Evolutionary conservation across 2,329 filamentous ascomycete genomes (phyloP).

Genomic region (Hypoxylon sp.): DNA sequence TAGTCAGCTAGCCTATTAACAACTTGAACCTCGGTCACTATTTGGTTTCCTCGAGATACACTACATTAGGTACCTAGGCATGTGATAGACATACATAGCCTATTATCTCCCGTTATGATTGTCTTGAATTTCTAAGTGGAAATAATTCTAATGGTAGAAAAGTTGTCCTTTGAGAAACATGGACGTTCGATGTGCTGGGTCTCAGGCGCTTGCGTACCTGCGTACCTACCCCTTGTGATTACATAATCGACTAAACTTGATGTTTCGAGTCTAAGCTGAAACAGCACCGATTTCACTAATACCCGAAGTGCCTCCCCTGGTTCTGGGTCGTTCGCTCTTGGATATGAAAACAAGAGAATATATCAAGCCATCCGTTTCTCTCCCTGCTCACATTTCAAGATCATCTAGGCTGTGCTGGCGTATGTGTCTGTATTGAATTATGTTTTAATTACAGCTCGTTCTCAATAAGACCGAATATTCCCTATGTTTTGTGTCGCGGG

Average conservation of each 20-base stretch:
- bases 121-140: constrained; percentile 1
- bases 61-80: not conserved
- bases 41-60: not conserved
- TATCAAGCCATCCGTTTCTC: not conserved
- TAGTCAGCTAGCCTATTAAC: not conserved
- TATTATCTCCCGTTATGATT: not conserved
- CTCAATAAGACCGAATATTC: not conserved
- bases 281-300: constrained; percentile 20
- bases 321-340: constrained; percentile 10
- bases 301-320: constrained; percentile 2
- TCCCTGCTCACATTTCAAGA: not conserved
- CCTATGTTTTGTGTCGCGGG: not conserved
- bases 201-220: not conserved
- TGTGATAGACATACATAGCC: not conserved
- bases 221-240: constrained; percentile 14
- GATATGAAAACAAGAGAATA: constrained; percentile 7
- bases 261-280: constrained; percentile 38
- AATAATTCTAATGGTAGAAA: not conserved
- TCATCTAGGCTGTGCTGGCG: not conserved
- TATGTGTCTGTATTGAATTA: not conserved
- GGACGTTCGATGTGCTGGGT: not conserved
- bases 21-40: not conserved
- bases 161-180: not conserved
- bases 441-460: not conserved
- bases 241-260: constrained; percentile 29